phyloP scores from a whole-genome alignment of 306 rosid species.

The Malus asiatica region DNA sequence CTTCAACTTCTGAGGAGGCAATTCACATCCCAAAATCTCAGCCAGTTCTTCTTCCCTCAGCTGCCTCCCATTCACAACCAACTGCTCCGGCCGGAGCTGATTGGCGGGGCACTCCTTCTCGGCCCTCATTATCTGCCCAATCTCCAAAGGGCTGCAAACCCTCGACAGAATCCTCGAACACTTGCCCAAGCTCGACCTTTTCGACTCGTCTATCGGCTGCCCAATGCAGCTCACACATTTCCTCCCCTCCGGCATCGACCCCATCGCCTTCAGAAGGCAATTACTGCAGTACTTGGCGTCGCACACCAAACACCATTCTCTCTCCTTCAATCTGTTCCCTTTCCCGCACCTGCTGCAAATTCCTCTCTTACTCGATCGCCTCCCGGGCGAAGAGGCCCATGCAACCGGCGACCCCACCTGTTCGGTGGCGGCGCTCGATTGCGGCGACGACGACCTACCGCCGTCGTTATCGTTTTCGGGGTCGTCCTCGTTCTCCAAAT shows the following conservation, averaged over 20 bases:
- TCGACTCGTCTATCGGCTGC: slow-evolving; percentile 58
- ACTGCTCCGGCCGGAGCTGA: slow-evolving; percentile 81
- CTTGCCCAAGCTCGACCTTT: slow-evolving; percentile 60
- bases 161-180: slow-evolving; percentile 61
- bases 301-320: slow-evolving; percentile 75
- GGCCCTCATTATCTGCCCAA: slow-evolving; percentile 79
- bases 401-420: slow-evolving; percentile 40
- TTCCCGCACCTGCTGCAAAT: slow-evolving; percentile 67
- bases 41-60: slow-evolving; percentile 71
- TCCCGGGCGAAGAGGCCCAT: slow-evolving; percentile 2
- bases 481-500: slow-evolving; percentile 44
- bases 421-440: slow-evolving; percentile 62
- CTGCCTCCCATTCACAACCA: slow-evolving; percentile 68
- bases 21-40: slow-evolving; percentile 62
- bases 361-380: slow-evolving; percentile 30
- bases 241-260: slow-evolving; percentile 92
- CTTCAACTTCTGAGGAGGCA: slow-evolving; percentile 74
- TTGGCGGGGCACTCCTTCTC: slow-evolving; percentile 76
- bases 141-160: slow-evolving; percentile 81
- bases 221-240: slow-evolving; percentile 87
- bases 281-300: slow-evolving; percentile 64
- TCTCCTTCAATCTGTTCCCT: slow-evolving; percentile 66
- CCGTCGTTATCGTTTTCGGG: slow-evolving; percentile 40
- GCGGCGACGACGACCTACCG: slow-evolving; percentile 38
- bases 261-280: slow-evolving; percentile 86